These are phyloP conservation scores for Picea engelmannii DNA, from an alignment of 83 land plant genomes.

Conservation along the genomic window DNA sequence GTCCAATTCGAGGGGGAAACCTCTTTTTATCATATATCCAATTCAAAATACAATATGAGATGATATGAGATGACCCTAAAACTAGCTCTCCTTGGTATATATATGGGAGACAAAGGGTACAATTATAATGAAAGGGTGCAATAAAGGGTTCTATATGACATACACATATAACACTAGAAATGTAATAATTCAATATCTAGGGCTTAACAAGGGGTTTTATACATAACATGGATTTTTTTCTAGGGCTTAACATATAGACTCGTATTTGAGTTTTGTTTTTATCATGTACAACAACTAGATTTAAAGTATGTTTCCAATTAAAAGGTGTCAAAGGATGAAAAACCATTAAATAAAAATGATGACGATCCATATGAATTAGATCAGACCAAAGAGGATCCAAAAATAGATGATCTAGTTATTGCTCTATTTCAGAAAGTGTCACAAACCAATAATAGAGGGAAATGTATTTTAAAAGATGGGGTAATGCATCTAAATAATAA, in stretches of 20 bases:
- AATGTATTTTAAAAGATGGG: constrained; percentile 9
- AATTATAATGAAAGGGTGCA: no score
- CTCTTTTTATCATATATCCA: no score
- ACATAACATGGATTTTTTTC: no score
- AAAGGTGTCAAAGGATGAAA: constrained; percentile 1
- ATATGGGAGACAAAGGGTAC: no score
- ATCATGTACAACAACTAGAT: not conserved
- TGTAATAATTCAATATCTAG: no score
- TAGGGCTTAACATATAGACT: not conserved
- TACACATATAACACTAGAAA: no score
- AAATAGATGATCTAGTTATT: constrained; percentile 10
- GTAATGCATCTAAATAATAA: constrained; percentile 14
- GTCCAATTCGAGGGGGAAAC: no score
- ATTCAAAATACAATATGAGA: no score
- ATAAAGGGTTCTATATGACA: no score
- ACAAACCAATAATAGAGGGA: constrained; percentile 10
- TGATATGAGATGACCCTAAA: no score
- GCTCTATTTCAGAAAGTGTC: constrained; percentile 13
- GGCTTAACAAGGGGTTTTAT: no score
- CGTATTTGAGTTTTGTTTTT: not conserved
- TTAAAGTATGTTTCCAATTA: not conserved
- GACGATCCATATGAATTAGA: constrained; percentile 14
- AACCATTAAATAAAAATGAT: constrained; percentile 11
- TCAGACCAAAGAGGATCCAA: not conserved
- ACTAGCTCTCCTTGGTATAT: no score